A percentile compares a stretch with the other conserved stretches of the same genome.
Evolutionary conservation across 805 yeast species (phyloP).

Genomic region (Candida ascalaphidarum): DNA sequence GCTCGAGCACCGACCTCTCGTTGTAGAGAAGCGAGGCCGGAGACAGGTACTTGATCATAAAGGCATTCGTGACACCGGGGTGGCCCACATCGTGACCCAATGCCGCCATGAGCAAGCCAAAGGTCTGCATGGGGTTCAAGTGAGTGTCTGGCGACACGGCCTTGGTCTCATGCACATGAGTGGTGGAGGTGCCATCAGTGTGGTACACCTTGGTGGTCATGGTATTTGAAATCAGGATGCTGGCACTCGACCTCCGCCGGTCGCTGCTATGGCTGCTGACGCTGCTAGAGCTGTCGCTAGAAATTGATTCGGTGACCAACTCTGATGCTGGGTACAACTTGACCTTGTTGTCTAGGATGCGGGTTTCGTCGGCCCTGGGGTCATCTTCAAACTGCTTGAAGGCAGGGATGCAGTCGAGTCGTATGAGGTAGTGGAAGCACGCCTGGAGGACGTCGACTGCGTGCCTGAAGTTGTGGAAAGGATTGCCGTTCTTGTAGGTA

Average conservation of each 20-base stretch:
- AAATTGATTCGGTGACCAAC: background rate
- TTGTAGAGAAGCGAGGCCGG: constrained; percentile 58
- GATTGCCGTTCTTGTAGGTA: constrained; percentile 75
- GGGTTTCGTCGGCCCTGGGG: constrained; percentile 21
- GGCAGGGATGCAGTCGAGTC: constrained; percentile 29
- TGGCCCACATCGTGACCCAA: constrained; percentile 95
- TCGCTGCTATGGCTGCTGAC: too few relatives aligned
- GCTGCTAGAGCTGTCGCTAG: too few relatives aligned
- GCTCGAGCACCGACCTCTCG: constrained; percentile 69
- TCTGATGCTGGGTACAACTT: too few relatives aligned
- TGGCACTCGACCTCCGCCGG: too few relatives aligned
- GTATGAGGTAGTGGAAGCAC: constrained; percentile 54
- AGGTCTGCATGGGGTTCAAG: constrained; percentile 35
- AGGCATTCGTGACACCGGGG: constrained; percentile 87
- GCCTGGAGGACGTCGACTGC: constrained; percentile 95
- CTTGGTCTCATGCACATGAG: too few relatives aligned
- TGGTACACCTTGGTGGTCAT: too few relatives aligned
- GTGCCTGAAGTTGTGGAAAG: constrained; percentile 92
- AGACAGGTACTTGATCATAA: constrained; percentile 49
- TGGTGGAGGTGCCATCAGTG: too few relatives aligned
- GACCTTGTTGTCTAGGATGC: constrained; percentile 4
- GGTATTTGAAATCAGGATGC: too few relatives aligned
- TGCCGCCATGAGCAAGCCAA: constrained; percentile 69
- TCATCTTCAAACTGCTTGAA: constrained; percentile 27
- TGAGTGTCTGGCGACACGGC: constrained; percentile 11